A percentile compares a stretch with the other conserved stretches of the same genome.
phyloP scores from a whole-genome alignment of 306 rosid species.

The Neltuma alba region DNA sequence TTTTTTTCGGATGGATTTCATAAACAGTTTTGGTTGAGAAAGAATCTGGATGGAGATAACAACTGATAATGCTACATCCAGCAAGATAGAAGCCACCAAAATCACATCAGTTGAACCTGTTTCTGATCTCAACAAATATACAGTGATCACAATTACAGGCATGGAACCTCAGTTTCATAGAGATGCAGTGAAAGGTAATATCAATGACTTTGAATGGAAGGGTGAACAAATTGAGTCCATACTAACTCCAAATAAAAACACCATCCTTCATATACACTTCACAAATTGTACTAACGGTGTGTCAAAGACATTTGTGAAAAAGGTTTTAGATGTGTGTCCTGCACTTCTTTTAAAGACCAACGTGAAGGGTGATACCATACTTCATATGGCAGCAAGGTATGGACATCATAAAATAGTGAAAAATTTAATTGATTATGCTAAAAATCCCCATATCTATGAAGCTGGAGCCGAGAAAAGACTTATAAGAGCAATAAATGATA shows the following conservation, averaged over 20 bases:
- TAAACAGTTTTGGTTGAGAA: not conserved
- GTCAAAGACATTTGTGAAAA: not conserved
- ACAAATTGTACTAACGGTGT: not conserved
- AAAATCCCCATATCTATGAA: rapidly evolving
- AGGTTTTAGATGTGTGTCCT: not conserved
- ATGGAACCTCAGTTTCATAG: not conserved
- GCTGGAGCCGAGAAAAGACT: not conserved
- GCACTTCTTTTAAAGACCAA: not conserved
- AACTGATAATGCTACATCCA: not conserved
- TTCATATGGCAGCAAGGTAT: not conserved
- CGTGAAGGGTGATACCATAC: not conserved
- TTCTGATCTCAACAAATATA: too few species aligned
- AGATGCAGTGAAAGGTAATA: not conserved
- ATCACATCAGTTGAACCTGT: too few species aligned
- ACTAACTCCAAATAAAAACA: not conserved
- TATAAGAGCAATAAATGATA: not conserved
- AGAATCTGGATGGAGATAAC: not conserved
- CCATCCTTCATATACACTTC: not conserved
- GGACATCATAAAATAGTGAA: not conserved
- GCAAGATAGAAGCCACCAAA: too few species aligned
- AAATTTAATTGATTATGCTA: not conserved
- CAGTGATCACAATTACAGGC: not conserved
- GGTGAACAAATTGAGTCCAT: not conserved
- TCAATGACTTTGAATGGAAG: not conserved
- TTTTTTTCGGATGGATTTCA: not conserved